Base-by-base conservation (phyloP, 73 alveolate genomes). In the Vitrella brassicaformis region DNA sequence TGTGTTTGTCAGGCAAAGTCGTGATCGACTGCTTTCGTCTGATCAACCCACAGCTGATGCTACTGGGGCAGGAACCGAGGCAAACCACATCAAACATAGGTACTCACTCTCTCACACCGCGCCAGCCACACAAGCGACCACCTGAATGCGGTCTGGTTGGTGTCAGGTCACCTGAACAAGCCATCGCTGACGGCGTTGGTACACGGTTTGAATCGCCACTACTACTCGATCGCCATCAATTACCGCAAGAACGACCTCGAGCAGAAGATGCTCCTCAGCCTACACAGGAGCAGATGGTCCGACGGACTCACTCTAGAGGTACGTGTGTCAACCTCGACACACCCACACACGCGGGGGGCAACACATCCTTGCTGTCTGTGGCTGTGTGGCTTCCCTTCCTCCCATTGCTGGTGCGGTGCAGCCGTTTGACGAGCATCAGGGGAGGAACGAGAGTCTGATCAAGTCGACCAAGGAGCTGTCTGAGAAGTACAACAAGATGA, bases 71-170 rank as follows among this genome's bases (percentile, higher is more conserved):
- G 88, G 99, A 95, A 84, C 98, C 98, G n/a, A 85, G 99, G 84
- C 96, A 97, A 85, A 97, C 99, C n/a, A 97, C 99, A 28, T 90
- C 98, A 66, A 94, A 95, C 81, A 92, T 95, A 71, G 99, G n/a
- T n/a, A n/a, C n/a, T n/a, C n/a, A n/a, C n/a, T n/a, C n/a, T n/a
- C n/a, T n/a, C n/a, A n/a, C n/a, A n/a, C n/a, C n/a, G n/a, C n/a
- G n/a, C n/a, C n/a, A n/a, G n/a, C n/a, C n/a, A n/a, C n/a, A n/a
- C n/a, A n/a, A n/a, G n/a, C n/a, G n/a, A n/a, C n/a, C n/a, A n/a
- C n/a, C n/a, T n/a, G n/a, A n/a, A n/a, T n/a, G n/a, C n/a, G n/a
- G n/a, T n/a, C n/a, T n/a, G n/a, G n/a, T n/a, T n/a, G n/a, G n/a
- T n/a, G n/a, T n/a, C n/a, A n/a, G n/a, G 99, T 29, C 98, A 91